phyloP scores from a whole-genome alignment of 2,329 filamentous ascomycete genomes.

The Pseudogymnoascus sp. region DNA sequence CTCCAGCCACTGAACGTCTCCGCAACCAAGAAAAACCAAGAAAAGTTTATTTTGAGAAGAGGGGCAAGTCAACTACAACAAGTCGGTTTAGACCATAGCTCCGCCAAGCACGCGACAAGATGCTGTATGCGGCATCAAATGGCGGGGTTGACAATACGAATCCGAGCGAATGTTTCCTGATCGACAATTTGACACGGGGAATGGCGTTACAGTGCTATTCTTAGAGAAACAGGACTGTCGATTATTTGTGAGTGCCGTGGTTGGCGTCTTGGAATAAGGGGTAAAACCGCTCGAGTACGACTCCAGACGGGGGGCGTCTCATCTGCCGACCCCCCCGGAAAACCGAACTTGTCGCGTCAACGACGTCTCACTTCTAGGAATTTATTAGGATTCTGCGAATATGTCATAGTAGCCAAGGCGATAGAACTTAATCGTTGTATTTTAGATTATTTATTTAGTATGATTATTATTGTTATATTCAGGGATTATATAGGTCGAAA shows the following conservation, averaged over 20 bases:
- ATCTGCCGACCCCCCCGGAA: background rate
- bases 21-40: background rate
- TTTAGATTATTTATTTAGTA: too few relatives aligned
- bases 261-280: background rate
- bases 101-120: background rate
- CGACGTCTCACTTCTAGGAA: too few relatives aligned
- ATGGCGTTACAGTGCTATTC: background rate
- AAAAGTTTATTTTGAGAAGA: background rate
- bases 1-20: background rate
- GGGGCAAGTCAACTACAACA: background rate
- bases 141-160: background rate
- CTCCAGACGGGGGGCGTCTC: background rate
- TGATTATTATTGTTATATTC: too few relatives aligned
- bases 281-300: background rate
- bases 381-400: too few relatives aligned
- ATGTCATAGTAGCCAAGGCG: too few relatives aligned
- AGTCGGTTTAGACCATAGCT: background rate
- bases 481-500: too few relatives aligned
- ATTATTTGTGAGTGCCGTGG: background rate
- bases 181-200: background rate
- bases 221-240: background rate
- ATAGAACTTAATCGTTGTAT: too few relatives aligned
- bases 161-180: background rate
- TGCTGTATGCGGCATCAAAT: background rate
- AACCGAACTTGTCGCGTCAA: background rate